Evolutionary conservation across 2,329 filamentous ascomycete genomes (phyloP).

Genomic region (Chaetomium sp.): DNA sequence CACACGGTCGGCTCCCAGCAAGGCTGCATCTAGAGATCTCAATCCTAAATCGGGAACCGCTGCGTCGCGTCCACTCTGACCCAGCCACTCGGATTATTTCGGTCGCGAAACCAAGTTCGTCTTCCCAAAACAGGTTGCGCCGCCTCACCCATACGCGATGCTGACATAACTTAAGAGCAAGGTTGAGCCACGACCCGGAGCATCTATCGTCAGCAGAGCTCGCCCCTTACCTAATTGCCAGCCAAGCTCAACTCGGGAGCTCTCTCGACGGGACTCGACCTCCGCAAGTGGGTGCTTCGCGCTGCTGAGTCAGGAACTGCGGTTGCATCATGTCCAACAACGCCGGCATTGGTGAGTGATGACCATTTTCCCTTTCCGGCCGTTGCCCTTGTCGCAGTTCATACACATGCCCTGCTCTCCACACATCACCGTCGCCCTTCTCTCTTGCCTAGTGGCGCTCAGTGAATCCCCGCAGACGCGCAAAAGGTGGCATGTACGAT

Average conservation of each 20-base stretch:
- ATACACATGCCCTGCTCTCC: slow-evolving; percentile 2
- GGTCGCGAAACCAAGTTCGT: background rate
- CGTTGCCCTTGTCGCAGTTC: background rate
- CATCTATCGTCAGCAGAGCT: slow-evolving; percentile 11
- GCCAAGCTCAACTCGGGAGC: slow-evolving; percentile 14
- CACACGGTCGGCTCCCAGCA: background rate
- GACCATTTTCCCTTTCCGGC: slow-evolving; percentile 3
- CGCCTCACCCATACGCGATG: slow-evolving; percentile 3
- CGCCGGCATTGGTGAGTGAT: slow-evolving; percentile 24
- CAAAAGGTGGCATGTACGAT: slow-evolving; percentile 1
- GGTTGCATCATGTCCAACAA: slow-evolving; percentile 20
- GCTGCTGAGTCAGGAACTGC: slow-evolving; percentile 26
- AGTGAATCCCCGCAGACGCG: background rate
- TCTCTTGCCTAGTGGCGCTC: background rate
- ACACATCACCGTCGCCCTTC: background rate
- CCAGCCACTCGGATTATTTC: slow-evolving; percentile 20
- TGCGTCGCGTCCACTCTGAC: slow-evolving; percentile 3
- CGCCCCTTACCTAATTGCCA: slow-evolving; percentile 19
- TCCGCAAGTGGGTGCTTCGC: background rate
- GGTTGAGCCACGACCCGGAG: background rate
- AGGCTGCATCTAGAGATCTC: background rate
- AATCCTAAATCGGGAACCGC: background rate
- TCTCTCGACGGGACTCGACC: background rate
- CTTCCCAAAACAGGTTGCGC: background rate
- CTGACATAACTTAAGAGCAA: slow-evolving; percentile 17